Conservation (phyloP, 2,329 filamentous ascomycete species). For the Thelonectria blattea region DNA sequence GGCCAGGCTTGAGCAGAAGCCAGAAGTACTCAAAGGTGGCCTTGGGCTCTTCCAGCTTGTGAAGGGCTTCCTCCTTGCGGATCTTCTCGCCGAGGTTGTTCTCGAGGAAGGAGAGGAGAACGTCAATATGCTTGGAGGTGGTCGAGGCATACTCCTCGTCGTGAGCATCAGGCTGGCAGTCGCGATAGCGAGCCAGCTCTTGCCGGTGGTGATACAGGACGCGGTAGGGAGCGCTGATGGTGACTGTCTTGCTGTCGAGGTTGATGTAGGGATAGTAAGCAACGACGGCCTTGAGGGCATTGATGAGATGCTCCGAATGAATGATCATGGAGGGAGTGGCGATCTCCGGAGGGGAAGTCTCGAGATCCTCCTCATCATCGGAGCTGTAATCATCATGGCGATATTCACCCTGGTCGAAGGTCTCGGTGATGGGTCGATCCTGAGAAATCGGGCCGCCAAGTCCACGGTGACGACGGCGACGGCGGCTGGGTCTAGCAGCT, state of each 20-base stretch:
- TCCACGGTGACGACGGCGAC: conserved; percentile 12
- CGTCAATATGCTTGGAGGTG: conserved; percentile 52
- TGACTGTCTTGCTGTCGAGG: conserved; percentile 45
- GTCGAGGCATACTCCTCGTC: conserved; percentile 48
- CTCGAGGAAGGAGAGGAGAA: conserved; percentile 52
- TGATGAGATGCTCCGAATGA: conserved; percentile 52
- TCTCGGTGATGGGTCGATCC: conserved; percentile 40
- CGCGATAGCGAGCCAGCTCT: conserved; percentile 50
- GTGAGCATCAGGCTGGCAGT: conserved; percentile 50
- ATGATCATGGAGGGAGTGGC: conserved; percentile 50
- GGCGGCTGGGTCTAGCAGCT: conserved; percentile 13
- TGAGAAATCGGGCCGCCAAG: conserved; percentile 18
- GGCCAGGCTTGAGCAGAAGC: conserved; percentile 53
- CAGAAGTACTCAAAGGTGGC: conserved; percentile 55
- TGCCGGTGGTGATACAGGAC: conserved; percentile 54
- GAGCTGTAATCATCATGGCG: conserved; percentile 38
- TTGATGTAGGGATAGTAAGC: conserved; percentile 53
- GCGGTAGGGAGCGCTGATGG: conserved; percentile 53
- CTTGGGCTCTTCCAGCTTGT: conserved; percentile 45
- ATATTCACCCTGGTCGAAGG: conserved; percentile 34
- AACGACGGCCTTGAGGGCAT: conserved; percentile 55
- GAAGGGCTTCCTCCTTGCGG: conserved; percentile 48
- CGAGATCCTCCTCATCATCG: conserved; percentile 31
- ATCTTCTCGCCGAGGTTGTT: conserved; percentile 46
- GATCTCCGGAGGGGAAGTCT: conserved; percentile 37